These are phyloP conservation scores for Kodamaea sp. DNA, from an alignment of 1,139 yeast genomes.

Conservation along the genomic window DNA sequence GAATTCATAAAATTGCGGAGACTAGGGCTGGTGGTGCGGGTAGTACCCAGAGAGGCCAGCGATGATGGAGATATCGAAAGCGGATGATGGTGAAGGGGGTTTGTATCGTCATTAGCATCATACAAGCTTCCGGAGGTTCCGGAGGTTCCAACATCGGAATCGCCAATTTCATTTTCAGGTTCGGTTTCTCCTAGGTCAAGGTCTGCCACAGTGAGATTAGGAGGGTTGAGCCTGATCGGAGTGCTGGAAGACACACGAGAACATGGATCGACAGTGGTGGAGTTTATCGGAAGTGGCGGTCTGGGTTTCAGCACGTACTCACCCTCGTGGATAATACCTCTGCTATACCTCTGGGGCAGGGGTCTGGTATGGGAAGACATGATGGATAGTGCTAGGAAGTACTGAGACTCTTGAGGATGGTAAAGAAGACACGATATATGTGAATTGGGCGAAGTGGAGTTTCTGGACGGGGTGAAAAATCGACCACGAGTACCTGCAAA, in stretches of 20 bases:
- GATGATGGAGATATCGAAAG: slow-evolving; percentile 1
- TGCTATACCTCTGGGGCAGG: slow-evolving; percentile 3
- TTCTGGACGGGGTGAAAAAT: too few relatives aligned
- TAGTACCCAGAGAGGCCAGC: slow-evolving; percentile 1
- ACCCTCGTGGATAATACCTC: slow-evolving; percentile 34
- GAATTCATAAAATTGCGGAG: not conserved
- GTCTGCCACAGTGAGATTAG: slow-evolving; percentile 15
- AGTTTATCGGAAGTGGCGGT: slow-evolving; percentile 30
- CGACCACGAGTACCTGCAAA: too few relatives aligned
- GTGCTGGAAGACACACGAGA: slow-evolving; percentile 12
- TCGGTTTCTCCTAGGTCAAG: slow-evolving; percentile 2
- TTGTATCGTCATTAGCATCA: too few relatives aligned
- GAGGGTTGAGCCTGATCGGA: slow-evolving; percentile 25
- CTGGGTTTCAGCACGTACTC: slow-evolving; percentile 31
- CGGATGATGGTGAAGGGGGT: too few relatives aligned
- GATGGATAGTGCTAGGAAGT: too few relatives aligned
- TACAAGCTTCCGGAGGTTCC: too few relatives aligned
- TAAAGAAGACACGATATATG: too few relatives aligned
- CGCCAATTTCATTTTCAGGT: not conserved
- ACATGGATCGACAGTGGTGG: slow-evolving; percentile 20
- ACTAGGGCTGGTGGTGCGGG: slow-evolving; percentile 2
- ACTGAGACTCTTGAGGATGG: too few relatives aligned
- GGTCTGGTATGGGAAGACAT: not conserved
- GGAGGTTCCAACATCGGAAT: not conserved
- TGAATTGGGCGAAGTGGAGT: too few relatives aligned